Base-by-base conservation (phyloP, 495 filamentous ascomycete species). In the Penicillium egyptiacum region DNA sequence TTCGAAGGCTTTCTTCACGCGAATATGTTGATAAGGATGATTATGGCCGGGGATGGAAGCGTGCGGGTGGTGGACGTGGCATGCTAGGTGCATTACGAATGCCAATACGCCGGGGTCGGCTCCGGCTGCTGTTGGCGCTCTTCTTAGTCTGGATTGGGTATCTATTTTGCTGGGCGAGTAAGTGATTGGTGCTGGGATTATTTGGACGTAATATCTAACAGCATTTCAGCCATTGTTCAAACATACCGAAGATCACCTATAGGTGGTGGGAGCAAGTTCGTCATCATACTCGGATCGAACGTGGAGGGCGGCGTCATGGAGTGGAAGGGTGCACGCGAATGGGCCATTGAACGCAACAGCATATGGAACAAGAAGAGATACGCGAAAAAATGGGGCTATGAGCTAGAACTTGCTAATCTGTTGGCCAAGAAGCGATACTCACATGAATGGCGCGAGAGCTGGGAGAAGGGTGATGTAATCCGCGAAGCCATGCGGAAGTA, bases 381-480 rank as follows among this genome's bases (percentile, higher is more conserved):
- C 64, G 88, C 86, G 1, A 77, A 83, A 37, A 81, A 81, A 61
- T 98, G 95, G 95, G 94, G 94, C 3, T 97, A 99, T 71, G 88
- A 97, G 55, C 76, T 99, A 51, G 94, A 99, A 65, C 86, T 97
- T 56, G 91, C 96, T 56, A 95, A 99, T 64, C 92, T 99, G 92
- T 88, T 90, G 68, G 96, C 92, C 23, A 95, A 97, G 84, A 98
- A 96, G 73, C 83, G 92, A 30, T 99, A 99, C 69, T 95, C 94
- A 45, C 95, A 99, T 70, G 94, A 99, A 67, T 99, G 94, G 94
- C 82, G 94, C 65, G 94, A 99, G 73, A 93, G 92, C 69, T 99
- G 94, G 94, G 94, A 99, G 76, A 98, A 97, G 79, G 92, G 96
- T 52, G 94, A 99, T 68, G 88, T 91, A 44, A 88, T 99, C 60